Evolutionary conservation across 768 basidiomycete species (phyloP), one percentile per base, ranked within the genome.

Genomic region (Collybia nuda): DNA sequence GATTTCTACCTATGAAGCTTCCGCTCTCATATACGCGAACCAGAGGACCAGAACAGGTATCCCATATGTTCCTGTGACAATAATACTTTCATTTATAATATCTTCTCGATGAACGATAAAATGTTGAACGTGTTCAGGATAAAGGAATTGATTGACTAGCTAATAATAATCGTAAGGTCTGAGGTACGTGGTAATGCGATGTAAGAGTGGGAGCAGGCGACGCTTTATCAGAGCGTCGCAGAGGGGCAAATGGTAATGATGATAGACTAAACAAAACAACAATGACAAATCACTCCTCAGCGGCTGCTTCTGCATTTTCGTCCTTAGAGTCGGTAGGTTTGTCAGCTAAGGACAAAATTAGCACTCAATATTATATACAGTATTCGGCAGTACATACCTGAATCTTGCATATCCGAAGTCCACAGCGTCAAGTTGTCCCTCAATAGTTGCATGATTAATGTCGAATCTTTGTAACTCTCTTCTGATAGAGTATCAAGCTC

Each of bases 381-480:
- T 17, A 35, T 14, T 4, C 0, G 4, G 39, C 12, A 29, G 2
- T 14, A 81, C 86, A 48, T 52, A 89, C 88, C 89, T 67, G 86
- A 80, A 53, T 95, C 93, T 71, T 94, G 91, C 90, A 97, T 94
- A 70, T 97, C 95, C 40, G 92, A 94, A 52, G 95, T 97, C 95
- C 95, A 98, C 63, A 98, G 83, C 43, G 94, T 97, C 39, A 98
- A 76, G 84, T 98, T 98, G 72, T 98, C 95, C 65, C 94, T 86
- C 67, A 98, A 84, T 56, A 98, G 77, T 73, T 98, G 96, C 88
- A 93, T 90, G 73, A 96, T 96, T 60, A 98, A 78, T 36, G 96
- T 98, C 52, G 93, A 97, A 73, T 98, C 95, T 80, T 98, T 97
- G 89, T 98, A 98, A 72, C 88, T 90, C 81, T 98, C 95, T 76